Base-by-base conservation (phyloP, 1,284 basidiomycete species). In the Fomitiporia mediterranea region DNA sequence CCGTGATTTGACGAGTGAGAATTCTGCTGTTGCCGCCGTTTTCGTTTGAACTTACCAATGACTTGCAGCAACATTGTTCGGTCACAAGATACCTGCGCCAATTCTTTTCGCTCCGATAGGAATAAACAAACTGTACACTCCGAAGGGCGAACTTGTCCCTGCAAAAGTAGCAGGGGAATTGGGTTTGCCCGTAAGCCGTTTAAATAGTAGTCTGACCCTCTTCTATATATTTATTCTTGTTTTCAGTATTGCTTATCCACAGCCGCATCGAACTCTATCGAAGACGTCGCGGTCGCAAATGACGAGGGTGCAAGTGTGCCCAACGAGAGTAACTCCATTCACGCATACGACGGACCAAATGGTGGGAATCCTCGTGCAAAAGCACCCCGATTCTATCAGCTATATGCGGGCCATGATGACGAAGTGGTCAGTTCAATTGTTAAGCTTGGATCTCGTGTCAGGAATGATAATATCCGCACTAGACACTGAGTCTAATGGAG, bases 401-500 rank as follows among this genome's bases (percentile, higher is more conserved):
- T 84, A 11, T 84, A 84, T 63, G 79, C 80, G 71, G 78, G 79
- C 2, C 80, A 80, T 60, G 76, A 81, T 57, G 78, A 79, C 47
- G 78, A 80, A 30, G 69, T 82, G 38, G 74, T 74, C 40, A 58
- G 68, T 21, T 53, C 53, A 9, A 38, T n/a, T 32, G 27, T 37
- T 34, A 1, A 7, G 13, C n/a, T 28, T 30, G 25, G 25, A 21
- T 21, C 9, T 43, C 7, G 30, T 46, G 25, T 15, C 3, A 28
- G 11, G 3, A 21, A 34, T n/a, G n/a, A n/a, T n/a, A n/a, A n/a
- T n/a, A n/a, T n/a, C n/a, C n/a, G n/a, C n/a, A n/a, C 6, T 21
- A 74, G 71, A 79, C 77, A 0, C 63, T 75, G 25, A 76, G 74
- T 50, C 68, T 81, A 3, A 66, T 81, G 13, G 69, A 74, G 47